Evolutionary conservation across 352 stramenopile species (phyloP), one percentile per base, ranked within the genome.

Genomic region (Phytophthora megakarya): DNA sequence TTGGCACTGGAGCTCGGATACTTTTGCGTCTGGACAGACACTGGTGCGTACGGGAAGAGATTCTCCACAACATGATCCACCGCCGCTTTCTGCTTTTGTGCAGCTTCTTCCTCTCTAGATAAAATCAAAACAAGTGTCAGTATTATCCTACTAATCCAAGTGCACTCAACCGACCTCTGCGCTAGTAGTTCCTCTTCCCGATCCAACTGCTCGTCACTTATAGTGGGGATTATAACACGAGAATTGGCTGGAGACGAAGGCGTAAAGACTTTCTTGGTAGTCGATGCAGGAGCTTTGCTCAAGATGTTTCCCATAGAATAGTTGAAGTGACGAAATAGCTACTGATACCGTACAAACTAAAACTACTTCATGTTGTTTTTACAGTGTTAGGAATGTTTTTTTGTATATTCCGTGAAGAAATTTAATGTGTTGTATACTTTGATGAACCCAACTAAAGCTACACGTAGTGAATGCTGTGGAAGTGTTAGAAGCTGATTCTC

Each of bases 1-100:
- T 90, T 79, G 1, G 81, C 65, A 15, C 81, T 90, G 0, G 45
- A 60, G 7, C 62, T 51, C n/a, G 79, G 80, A 47, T 89, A 89
- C 67, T 80, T 81, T 66, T 93, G 81, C 26, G 81, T 81, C 65
- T 92, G 73, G 26, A 92, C 81, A n/a, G 67, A 67, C 48, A 93
- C 85, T 4, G 85, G 85, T 16, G 81, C 83, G 54, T 92, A 93
- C 19, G 85, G 75, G 33, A 89, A 93, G 21, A 93, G 70, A 49
- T 93, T 90, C 49, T 88, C 82, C 6, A 93, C 85, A 5, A 89
- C 80, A 35, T 93, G 84, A 0, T 61, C 64, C 48, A 92, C 80
- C 2, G 80, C 82, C 4, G 61, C 56, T 37, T 78, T 79, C 54
- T 92, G 82, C 19, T 79, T 75, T 42, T 75, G 53, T 3, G 70